Conservation (phyloP, 768 basidiomycete species). For the Suillus decipiens region DNA sequence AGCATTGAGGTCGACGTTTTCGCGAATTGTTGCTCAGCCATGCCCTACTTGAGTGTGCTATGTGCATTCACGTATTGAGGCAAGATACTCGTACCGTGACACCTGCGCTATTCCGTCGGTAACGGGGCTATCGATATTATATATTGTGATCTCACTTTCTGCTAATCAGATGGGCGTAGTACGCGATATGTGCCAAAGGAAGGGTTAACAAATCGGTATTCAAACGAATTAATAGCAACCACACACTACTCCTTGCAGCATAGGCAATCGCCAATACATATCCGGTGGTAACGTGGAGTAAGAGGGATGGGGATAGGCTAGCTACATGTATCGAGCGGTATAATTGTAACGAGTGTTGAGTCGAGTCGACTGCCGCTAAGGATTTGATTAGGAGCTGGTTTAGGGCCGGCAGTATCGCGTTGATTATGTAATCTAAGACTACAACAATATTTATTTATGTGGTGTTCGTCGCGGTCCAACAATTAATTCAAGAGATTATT, state of each 20-base stretch:
- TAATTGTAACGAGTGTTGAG: too few species aligned
- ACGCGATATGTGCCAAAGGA: not conserved
- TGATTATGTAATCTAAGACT: constrained; percentile 27
- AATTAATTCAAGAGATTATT: not conserved
- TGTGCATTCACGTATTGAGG: too few species aligned
- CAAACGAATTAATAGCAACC: not conserved
- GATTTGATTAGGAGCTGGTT: not conserved
- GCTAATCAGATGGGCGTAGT: not conserved
- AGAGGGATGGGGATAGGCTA: not conserved
- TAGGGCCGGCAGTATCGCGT: constrained; percentile 29
- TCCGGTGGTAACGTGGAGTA: not conserved
- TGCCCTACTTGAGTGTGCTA: not conserved
- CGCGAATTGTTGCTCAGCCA: not conserved
- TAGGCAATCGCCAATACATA: not conserved
- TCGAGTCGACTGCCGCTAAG: too few species aligned
- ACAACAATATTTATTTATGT: not conserved
- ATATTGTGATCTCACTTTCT: not conserved
- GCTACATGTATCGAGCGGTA: not conserved
- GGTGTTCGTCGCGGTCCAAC: not conserved
- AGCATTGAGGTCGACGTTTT: not conserved
- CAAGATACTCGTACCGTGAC: not conserved
- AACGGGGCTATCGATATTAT: not conserved
- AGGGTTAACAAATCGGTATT: not conserved
- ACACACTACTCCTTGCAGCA: not conserved
- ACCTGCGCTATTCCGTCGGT: not conserved